phyloP scores from a whole-genome alignment of 768 basidiomycete species.

The Epithele typhae region DNA sequence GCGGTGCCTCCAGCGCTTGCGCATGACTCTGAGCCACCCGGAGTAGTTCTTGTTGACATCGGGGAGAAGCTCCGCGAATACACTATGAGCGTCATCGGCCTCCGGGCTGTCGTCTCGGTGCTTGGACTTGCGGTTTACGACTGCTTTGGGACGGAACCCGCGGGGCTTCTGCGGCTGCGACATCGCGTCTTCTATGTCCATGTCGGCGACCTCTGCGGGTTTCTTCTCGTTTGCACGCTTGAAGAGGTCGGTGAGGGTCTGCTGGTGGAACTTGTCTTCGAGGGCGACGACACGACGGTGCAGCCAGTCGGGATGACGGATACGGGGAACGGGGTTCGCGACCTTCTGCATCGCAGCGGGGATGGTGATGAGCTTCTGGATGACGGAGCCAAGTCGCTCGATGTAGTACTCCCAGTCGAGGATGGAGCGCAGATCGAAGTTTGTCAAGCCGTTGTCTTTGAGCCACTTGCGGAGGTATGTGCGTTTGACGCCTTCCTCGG shows the following conservation, averaged over 20 bases:
- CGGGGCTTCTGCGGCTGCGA: conserved; percentile 14
- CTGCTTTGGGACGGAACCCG: conserved; percentile 41
- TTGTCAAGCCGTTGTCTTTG: conserved; percentile 82
- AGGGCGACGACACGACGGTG: conserved; percentile 84
- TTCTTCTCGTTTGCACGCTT: conserved; percentile 33
- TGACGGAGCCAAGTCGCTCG: conserved; percentile 94
- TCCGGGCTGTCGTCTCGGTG: conserved; percentile 42
- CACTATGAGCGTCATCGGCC: conserved; percentile 26
- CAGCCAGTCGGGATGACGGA: conserved; percentile 97
- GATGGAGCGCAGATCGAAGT: conserved; percentile 90
- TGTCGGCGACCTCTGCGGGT: conserved; percentile 50
- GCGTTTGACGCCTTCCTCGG: conserved; percentile 87
- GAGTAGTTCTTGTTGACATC: conserved; percentile 63
- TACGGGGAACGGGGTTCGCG: conserved; percentile 91
- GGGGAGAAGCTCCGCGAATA: conserved; percentile 43
- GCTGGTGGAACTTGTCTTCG: conserved; percentile 97
- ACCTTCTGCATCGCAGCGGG: conserved; percentile 99
- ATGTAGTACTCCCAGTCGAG: conserved; percentile 99
- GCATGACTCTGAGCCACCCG: conserved; percentile 74
- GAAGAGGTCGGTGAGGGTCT: conserved; percentile 97
- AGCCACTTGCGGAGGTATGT: conserved; percentile 94
- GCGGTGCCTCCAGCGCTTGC: conserved; percentile 68
- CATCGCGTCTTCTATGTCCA: conserved; percentile 30
- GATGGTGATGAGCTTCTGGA: conserved; percentile 98
- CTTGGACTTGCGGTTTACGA: conserved; percentile 46